These are phyloP conservation scores for Phaeosphaeria sp. DNA, from an alignment of 2,329 filamentous ascomycete species.

Conservation along the genomic window DNA sequence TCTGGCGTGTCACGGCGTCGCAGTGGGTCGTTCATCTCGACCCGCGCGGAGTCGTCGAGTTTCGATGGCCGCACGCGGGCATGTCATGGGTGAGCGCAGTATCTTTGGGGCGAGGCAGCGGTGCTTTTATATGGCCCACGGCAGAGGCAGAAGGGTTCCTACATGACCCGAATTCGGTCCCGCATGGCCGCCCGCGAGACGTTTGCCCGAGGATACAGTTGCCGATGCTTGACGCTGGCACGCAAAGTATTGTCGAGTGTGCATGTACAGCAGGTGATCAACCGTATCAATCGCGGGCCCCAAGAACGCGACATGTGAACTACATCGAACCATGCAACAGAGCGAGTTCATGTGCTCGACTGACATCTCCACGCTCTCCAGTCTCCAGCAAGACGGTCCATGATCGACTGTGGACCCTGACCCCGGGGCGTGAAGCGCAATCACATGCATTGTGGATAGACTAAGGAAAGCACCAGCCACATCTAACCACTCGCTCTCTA, in stretches of 20 bases:
- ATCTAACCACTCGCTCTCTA: conserved; percentile 17
- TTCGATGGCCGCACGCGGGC: conserved; percentile 26
- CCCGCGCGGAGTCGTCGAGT: conserved; percentile 23
- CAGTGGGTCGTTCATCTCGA: conserved; percentile 17
- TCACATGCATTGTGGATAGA: conserved; percentile 27
- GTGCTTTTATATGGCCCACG: conserved; percentile 31
- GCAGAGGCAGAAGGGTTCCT: conserved; percentile 24
- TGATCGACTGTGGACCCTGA: background rate
- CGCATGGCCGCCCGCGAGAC: conserved; percentile 27
- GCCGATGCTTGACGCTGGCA: background rate
- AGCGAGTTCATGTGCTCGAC: background rate
- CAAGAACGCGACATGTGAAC: background rate
- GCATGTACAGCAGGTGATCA: background rate
- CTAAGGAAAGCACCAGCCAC: conserved; percentile 32
- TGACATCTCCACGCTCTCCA: background rate
- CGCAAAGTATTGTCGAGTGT: background rate
- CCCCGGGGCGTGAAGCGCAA: conserved; percentile 15
- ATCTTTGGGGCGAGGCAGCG: conserved; percentile 21
- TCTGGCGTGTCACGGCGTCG: conserved; percentile 20
- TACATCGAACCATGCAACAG: background rate
- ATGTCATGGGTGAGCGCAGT: conserved; percentile 20
- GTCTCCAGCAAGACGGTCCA: background rate
- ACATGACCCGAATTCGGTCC: conserved; percentile 32
- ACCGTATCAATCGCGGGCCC: background rate
- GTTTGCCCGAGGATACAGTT: conserved; percentile 30